Base-by-base conservation (phyloP, 495 filamentous ascomycete genomes). In the Antarctomyces pellizariae region DNA sequence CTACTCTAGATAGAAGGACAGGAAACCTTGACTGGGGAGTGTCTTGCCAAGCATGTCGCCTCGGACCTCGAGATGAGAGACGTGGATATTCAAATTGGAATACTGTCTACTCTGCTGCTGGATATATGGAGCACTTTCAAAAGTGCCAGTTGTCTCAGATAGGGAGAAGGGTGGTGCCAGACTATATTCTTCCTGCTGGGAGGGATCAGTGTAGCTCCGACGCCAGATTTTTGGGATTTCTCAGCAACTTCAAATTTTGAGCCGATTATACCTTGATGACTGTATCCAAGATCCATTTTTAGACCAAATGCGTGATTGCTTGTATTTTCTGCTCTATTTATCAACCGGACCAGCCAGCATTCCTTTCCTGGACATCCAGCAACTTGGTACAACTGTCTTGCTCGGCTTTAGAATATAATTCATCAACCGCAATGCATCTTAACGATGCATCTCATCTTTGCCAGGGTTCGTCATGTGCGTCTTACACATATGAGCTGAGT, bases 231-330 rank as follows among this genome's bases (percentile, higher is more conserved):
- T 30, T 30, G 27, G 18, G 16, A 22, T 30, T 30, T 22, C 27
- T 30, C 27, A 30, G 27, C 17, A 25, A 22, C 18, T 22, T 30
- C 27, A 30, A 30, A 30, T 30, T 30, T 30, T 22, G 27, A 30
- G 27, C 20, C 12, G 7, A 30, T 16, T 28, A 17, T 4, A 28
- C 19, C n/a, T n/a, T n/a, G n/a, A 22, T n/a, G 19, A 22, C 19
- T n/a, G 19, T 22, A 22, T 22, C 19, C 19, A n/a, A 22, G n/a
- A n/a, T 22, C n/a, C 19, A 22, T 22, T 22, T 22, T 22, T 7
- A 22, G n/a, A 22, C 7, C 19, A 22, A 22, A 22, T 22, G 19
- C 19, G 7, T 22, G 19, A 22, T 22, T 22, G 19, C n/a, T 7
- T n/a, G n/a, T n/a, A n/a, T n/a, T n/a, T n/a, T n/a, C n/a, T n/a